phyloP scores from a whole-genome alignment of 495 filamentous ascomycete species.

The Pseudotulostoma volvatum region DNA sequence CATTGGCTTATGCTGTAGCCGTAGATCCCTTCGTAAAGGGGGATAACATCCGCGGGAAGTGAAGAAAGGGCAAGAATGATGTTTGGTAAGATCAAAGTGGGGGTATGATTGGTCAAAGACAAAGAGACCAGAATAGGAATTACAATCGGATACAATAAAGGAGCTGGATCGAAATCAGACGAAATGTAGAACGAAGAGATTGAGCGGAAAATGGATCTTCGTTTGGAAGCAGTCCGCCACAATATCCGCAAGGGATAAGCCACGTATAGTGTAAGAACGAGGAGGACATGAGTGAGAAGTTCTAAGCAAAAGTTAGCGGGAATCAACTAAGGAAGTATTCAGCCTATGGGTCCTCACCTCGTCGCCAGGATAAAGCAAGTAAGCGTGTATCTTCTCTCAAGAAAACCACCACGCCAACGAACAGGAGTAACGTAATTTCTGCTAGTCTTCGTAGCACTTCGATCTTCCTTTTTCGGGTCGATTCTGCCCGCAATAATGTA shows the following conservation, averaged over 20 bases:
- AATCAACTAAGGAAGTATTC: not conserved
- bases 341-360: slow-evolving; percentile 26
- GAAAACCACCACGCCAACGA: slow-evolving; percentile 28
- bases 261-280: slow-evolving; percentile 27
- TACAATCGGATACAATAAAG: slow-evolving; percentile 67
- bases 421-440: slow-evolving; percentile 28
- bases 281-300: slow-evolving; percentile 25
- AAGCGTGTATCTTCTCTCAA: slow-evolving; percentile 15
- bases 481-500: slow-evolving; percentile 6
- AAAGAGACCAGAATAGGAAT: slow-evolving; percentile 66
- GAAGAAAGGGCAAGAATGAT: slow-evolving; percentile 66
- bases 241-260: slow-evolving; percentile 29
- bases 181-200: slow-evolving; percentile 40
- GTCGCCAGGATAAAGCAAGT: slow-evolving; percentile 26
- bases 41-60: slow-evolving; percentile 57
- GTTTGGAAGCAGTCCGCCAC: not conserved
- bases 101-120: slow-evolving; percentile 44
- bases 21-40: slow-evolving; percentile 23
- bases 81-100: slow-evolving; percentile 51
- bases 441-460: slow-evolving; percentile 29
- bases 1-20: slow-evolving; percentile 49
- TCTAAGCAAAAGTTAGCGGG: slow-evolving; percentile 20
- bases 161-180: slow-evolving; percentile 72
- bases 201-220: slow-evolving; percentile 1
- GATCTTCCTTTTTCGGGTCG: slow-evolving; percentile 20